Percentiles rank a stretch among this genome's conserved stretches.
phyloP scores from a whole-genome alignment of 2,329 filamentous ascomycete genomes.

The Fusarium tuaranense region DNA sequence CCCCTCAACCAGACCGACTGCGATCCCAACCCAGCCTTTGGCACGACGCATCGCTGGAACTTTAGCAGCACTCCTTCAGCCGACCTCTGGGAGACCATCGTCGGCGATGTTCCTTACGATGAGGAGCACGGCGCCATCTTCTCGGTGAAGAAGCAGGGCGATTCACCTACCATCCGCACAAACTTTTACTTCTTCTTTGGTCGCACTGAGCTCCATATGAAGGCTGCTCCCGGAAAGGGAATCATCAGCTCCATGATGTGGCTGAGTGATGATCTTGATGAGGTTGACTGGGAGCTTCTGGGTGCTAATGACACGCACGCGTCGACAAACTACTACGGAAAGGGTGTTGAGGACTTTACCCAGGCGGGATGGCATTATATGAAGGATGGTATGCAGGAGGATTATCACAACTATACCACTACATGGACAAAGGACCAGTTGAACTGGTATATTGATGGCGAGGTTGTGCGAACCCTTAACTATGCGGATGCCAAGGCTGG shows the following conservation, averaged over 20 bases:
- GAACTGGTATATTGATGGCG: constrained; percentile 77
- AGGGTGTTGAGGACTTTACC: constrained; percentile 73
- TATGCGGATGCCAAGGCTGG: constrained; percentile 72
- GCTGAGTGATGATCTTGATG: constrained; percentile 85
- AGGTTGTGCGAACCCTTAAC: constrained; percentile 71
- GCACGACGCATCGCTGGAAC: constrained; percentile 69
- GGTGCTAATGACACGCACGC: constrained; percentile 73
- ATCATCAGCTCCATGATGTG: constrained; percentile 87
- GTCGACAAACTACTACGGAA: constrained; percentile 84
- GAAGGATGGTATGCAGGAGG: constrained; percentile 65
- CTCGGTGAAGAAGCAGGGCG: constrained; percentile 74
- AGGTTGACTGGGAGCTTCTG: constrained; percentile 89
- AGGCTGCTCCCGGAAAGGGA: constrained; percentile 79
- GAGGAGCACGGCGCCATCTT: constrained; percentile 75
- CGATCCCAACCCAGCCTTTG: constrained; percentile 77
- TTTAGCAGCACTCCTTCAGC: constrained; percentile 72
- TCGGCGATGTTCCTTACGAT: constrained; percentile 73
- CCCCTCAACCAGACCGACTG: constrained; percentile 77
- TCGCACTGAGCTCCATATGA: constrained; percentile 80
- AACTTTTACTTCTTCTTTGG: constrained; percentile 91
- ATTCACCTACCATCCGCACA: constrained; percentile 83
- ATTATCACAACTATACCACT: constrained; percentile 81
- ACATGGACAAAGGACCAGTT: constrained; percentile 77
- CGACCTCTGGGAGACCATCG: constrained; percentile 76
- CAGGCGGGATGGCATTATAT: constrained; percentile 71